Evolutionary conservation across 805 yeast species (phyloP).

Genomic region (Saccharomycopsis olivae): DNA sequence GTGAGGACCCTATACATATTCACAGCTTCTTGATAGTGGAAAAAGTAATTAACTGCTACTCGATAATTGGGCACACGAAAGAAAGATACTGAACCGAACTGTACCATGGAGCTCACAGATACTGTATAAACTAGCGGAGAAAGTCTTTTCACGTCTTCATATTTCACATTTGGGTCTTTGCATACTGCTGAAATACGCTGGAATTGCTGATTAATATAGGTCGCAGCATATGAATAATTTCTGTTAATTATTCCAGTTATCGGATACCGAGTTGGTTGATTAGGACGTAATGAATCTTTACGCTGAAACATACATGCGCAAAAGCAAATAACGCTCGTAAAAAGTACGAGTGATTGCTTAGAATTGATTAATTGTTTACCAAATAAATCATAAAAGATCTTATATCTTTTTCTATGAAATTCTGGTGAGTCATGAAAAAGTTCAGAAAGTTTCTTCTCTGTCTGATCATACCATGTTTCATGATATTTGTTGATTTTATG

Average conservation of each 20-base stretch:
- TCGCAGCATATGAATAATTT: background rate
- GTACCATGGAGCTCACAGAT: conserved; percentile 5
- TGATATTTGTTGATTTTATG: background rate
- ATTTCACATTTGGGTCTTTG: background rate
- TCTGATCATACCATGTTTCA: background rate
- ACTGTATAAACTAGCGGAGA: conserved; percentile 2
- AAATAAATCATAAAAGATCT: background rate
- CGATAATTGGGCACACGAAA: conserved; percentile 3
- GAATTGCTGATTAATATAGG: conserved; percentile 6
- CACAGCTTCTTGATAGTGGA: conserved; percentile 5
- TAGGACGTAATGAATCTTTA: background rate
- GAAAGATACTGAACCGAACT: conserved; percentile 5
- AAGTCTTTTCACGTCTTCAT: background rate
- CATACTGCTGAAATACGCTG: background rate
- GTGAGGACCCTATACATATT: conserved; percentile 1
- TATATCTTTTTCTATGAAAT: background rate
- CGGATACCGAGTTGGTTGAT: background rate
- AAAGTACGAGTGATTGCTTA: background rate
- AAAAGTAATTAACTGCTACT: conserved; percentile 5
- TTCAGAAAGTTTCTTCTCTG: background rate
- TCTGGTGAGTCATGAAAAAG: background rate
- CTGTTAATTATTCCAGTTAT: background rate
- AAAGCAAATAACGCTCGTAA: background rate
- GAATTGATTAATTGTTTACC: background rate
- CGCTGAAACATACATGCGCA: conserved; percentile 1